These are phyloP conservation scores for Nitzschia sp. DNA, from an alignment of 108 stramenopile species.

Conservation along the genomic window DNA sequence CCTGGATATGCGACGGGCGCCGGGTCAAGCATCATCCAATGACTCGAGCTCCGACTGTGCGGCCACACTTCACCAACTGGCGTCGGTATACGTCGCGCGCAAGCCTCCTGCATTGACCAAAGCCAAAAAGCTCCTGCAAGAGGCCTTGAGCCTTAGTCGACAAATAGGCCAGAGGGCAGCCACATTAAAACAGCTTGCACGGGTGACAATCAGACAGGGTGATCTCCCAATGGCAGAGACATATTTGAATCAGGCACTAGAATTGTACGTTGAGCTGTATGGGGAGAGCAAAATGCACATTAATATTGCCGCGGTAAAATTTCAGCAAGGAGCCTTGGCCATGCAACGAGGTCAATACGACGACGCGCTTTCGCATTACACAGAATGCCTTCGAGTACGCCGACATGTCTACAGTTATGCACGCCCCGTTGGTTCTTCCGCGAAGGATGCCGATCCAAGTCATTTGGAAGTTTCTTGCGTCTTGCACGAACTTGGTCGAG, in stretches of 20 bases:
- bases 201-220: slow-evolving; percentile 66
- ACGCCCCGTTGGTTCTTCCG: slow-evolving; percentile 19
- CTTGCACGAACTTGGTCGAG: slow-evolving; percentile 60
- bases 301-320: slow-evolving; percentile 69
- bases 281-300: slow-evolving; percentile 61
- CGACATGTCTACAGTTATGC: slow-evolving; percentile 67
- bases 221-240: slow-evolving; percentile 49
- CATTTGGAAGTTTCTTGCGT: slow-evolving; percentile 69
- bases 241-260: slow-evolving; percentile 56
- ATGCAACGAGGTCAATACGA: slow-evolving; percentile 59
- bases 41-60: slow-evolving; percentile 40
- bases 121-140: slow-evolving; percentile 56
- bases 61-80: slow-evolving; percentile 70
- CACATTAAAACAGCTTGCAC: slow-evolving; percentile 67
- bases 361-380: slow-evolving; percentile 50
- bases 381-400: slow-evolving; percentile 53
- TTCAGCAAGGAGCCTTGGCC: slow-evolving; percentile 70
- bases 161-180: slow-evolving; percentile 75
- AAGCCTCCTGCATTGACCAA: slow-evolving; percentile 59
- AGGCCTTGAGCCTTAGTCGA: slow-evolving; percentile 49
- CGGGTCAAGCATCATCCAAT: slow-evolving; percentile 3
- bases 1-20: slow-evolving; percentile 44
- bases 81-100: slow-evolving; percentile 55
- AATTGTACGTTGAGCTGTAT: slow-evolving; percentile 62
- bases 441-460: slow-evolving; percentile 45